Base-by-base conservation (phyloP, 2,329 filamentous ascomycete species). In the Torrubiellomyces zombiae region DNA sequence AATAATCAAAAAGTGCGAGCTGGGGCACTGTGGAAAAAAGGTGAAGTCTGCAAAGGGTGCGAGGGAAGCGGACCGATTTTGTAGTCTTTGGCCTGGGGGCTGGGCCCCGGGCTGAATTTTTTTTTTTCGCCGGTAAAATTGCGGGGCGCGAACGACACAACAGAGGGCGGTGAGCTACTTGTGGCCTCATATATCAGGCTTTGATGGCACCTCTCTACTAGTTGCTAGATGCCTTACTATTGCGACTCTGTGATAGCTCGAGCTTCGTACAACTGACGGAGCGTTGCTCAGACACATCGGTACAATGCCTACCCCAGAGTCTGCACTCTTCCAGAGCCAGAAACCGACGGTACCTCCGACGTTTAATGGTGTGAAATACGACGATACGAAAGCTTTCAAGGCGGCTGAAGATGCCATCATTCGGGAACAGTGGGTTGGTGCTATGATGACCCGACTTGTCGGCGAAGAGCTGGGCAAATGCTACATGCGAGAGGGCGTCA, bases 311-410 rank as follows among this genome's bases (percentile, higher is more conserved):
- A 86, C 77, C 14, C 77, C 80, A 51, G 79, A 89, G 53, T 86
- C 80, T 45, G 72, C 65, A 42, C 63, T 69, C 46, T 89, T 86
- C 61, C 69, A 82, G 55, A 76, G 75, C 39, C 76, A 78, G 57
- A 89, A 89, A 64, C 80, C 81, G 32, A 72, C 65, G 35, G 81
- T 89, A 29, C 63, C 78, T 34, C 75, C 80, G 18, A 83, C 76
- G 31, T 89, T 89, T 51, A 79, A 83, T 43, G 80, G 80, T 38
- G 80, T 89, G 47, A 75, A 86, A 59, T 89, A 76, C 58, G 75
- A 85, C 38, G 77, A 89, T 58, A 82, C 74, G 49, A 70, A 69
- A 48, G 69, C 71, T 39, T 62, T 89, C 48, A 89, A 86, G 61
- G 72, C 73, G 32, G 80, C 80, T 27, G 79, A 86, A 50, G 80